Base-by-base conservation (phyloP, 257 asterid species). In the Striga asiatica region DNA sequence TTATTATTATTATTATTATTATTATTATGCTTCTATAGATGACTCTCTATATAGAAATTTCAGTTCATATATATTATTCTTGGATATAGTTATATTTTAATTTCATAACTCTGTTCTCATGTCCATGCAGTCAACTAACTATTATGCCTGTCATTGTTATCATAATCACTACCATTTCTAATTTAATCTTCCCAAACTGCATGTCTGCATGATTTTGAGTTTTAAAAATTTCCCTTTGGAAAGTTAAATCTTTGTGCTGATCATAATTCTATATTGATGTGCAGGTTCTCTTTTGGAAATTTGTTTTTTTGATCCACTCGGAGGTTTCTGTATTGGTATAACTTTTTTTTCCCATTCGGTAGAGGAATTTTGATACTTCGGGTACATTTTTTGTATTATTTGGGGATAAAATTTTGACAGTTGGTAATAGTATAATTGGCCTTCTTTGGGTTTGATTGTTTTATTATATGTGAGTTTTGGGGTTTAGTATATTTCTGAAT, bases 211-310 rank as follows among this genome's bases (percentile, higher is more conserved):
- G n/a, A 41, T 4, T 28, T 24, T 19, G 23, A 59, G 24, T 37
- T 14, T 1, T 27, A 41, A 31, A 52, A 18, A 20, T 6, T 2
- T 21, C 27, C 2, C 38, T 32, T 5, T 27, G 18, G 17, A 27
- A 37, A 13, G 8, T 8, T 27, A 16, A 45, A 37, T 23, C 43
- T 20, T n/a, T 16, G 4, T 25, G 28, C 70, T 68, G 54, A 61
- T 17, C 38, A 8, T 16, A 38, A 37, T 24, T 20, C 25, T 63
- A 16, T 56, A 66, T 56, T 16, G 24, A 23, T 22, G 8, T 70
- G 71, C 79, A 71, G 79, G 77, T 66, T 66, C 60, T 41, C 42
- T 52, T 52, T 61, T 38, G 73, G 68, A 64, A 52, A 70, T 56
- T 46, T 47, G 37, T 28, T 24, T 65, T 25, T 63, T 58, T n/a